phyloP scores from a whole-genome alignment of 805 yeast species.

The Starmera quercuum region DNA sequence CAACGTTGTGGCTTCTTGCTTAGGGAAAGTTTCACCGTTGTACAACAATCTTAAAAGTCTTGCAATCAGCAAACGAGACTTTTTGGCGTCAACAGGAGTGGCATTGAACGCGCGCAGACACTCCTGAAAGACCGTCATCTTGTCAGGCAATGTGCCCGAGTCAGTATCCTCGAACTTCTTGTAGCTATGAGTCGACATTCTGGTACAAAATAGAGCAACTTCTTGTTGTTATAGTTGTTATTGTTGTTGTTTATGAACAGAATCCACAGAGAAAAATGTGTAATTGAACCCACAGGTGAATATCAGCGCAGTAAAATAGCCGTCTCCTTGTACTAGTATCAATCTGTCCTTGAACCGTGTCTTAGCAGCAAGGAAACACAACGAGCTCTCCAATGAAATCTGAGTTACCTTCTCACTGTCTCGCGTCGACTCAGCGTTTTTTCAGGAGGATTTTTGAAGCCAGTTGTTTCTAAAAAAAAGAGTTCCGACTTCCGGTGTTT shows the following conservation, averaged over 20 bases:
- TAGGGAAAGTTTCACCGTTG: constrained; percentile 81
- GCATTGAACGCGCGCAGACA: constrained; percentile 90
- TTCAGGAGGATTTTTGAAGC: no score
- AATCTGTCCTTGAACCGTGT: no score
- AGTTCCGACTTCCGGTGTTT: no score
- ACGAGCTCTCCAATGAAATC: no score
- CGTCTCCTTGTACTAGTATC: no score
- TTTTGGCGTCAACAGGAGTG: constrained; percentile 79
- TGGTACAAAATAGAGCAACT: not conserved
- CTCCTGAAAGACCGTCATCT: constrained; percentile 96
- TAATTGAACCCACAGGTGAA: no score
- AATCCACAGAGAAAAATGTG: no score
- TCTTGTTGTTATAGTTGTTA: constrained; percentile 2
- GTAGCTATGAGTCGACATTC: constrained; percentile 77
- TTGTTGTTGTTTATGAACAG: constrained; percentile 1
- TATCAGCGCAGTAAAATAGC: no score
- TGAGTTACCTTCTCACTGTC: no score
- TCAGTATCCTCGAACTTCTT: constrained; percentile 78
- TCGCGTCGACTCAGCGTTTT: no score
- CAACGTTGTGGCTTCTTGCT: constrained; percentile 82
- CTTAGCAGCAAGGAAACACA: no score
- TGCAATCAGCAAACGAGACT: constrained; percentile 77
- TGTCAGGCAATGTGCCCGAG: constrained; percentile 70
- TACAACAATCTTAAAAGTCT: constrained; percentile 76
- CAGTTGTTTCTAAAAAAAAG: no score